Conservation (phyloP, 1,284 basidiomycete species). For the Sanghuangporus baumii region DNA sequence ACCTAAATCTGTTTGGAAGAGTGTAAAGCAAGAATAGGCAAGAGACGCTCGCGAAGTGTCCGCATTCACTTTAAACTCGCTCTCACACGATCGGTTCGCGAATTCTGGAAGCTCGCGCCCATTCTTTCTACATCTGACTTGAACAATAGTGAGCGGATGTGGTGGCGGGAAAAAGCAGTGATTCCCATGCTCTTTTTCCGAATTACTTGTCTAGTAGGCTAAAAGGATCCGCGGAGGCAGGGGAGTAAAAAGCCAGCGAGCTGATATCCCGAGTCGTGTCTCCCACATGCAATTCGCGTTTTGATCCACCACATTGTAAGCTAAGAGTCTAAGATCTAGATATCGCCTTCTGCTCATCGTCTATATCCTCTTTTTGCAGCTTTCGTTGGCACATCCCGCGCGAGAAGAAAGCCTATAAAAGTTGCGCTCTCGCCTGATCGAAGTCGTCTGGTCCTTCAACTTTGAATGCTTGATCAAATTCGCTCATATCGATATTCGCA, state of each 20-base stretch:
- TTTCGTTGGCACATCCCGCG: background rate
- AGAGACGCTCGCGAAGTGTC: background rate
- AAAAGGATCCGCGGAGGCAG: background rate
- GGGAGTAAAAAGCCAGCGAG: background rate
- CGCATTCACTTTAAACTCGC: background rate
- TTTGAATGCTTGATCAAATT: background rate
- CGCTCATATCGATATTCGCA: too few relatives aligned
- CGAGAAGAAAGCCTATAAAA: background rate
- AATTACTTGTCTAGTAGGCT: background rate
- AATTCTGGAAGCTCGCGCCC: background rate
- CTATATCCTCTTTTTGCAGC: background rate
- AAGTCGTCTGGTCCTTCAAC: background rate
- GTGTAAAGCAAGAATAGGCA: background rate
- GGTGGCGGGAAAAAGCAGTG: too few relatives aligned
- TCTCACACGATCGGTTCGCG: background rate
- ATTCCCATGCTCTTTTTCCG: too few relatives aligned
- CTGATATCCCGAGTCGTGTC: background rate
- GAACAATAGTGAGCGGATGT: constrained; percentile 5
- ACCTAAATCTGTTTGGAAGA: background rate
- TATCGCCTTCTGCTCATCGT: background rate
- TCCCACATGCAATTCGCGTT: background rate
- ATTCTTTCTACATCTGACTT: constrained; percentile 2
- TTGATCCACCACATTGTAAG: background rate
- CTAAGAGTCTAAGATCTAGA: background rate
- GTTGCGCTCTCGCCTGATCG: background rate